phyloP scores from a whole-genome alignment of 805 yeast genomes.

The Saccharomycopsis sp. region DNA sequence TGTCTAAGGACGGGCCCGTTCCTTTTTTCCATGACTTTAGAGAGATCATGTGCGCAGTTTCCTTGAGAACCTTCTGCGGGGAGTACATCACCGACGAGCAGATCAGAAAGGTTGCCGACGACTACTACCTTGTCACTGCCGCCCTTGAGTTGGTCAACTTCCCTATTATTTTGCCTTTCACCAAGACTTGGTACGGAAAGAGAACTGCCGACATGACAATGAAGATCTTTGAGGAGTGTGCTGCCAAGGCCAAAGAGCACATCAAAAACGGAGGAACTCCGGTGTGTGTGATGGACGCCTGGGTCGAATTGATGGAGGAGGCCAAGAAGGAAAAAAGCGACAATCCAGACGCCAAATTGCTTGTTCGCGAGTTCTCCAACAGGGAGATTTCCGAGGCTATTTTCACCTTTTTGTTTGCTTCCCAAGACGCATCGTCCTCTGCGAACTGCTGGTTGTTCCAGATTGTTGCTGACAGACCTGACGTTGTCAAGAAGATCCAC shows the following conservation, averaged over 20 bases:
- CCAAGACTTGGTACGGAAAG: slow-evolving; percentile 98
- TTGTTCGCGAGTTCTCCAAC: slow-evolving; percentile 78
- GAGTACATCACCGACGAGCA: slow-evolving; percentile 89
- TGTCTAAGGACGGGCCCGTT: slow-evolving; percentile 55
- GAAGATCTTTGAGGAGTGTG: slow-evolving; percentile 85
- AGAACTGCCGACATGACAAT: slow-evolving; percentile 88
- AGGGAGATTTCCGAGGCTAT: slow-evolving; percentile 93
- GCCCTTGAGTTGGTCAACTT: slow-evolving; percentile 96
- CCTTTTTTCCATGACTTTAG: slow-evolving; percentile 90
- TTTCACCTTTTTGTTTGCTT: slow-evolving; percentile 93
- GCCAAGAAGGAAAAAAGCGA: slow-evolving; percentile 37
- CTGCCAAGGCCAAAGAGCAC: slow-evolving; percentile 76
- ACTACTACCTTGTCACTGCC: slow-evolving; percentile 86
- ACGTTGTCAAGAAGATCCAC: slow-evolving; percentile 76
- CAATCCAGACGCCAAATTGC: slow-evolving; percentile 47
- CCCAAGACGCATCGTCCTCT: slow-evolving; percentile 97
- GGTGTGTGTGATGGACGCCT: slow-evolving; percentile 88
- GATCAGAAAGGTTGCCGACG: slow-evolving; percentile 82
- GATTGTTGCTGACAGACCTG: slow-evolving; percentile 92
- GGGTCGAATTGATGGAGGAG: slow-evolving; percentile 84
- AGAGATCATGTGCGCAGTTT: slow-evolving; percentile 91
- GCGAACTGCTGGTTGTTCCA: slow-evolving; percentile 98
- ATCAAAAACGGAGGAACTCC: slow-evolving; percentile 74
- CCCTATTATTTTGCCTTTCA: slow-evolving; percentile 92
- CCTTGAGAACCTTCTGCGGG: slow-evolving; percentile 93